A percentile compares a stretch with the other conserved stretches of the same genome.
Conservation (phyloP, 805 yeast species). For the Nakazawaea pomicola region DNA sequence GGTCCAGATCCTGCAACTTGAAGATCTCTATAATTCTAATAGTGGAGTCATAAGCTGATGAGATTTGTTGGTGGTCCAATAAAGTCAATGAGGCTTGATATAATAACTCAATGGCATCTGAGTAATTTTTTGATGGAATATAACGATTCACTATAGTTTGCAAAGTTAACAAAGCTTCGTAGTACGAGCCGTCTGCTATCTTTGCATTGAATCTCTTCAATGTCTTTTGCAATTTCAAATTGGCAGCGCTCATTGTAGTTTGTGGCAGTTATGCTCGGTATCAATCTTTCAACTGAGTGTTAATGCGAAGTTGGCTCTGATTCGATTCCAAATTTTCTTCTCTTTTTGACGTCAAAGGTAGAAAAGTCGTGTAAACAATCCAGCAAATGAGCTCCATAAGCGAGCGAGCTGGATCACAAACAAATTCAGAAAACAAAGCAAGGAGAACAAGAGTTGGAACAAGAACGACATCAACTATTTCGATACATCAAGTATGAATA, state of each 20-base stretch:
- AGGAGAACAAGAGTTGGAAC: neutral
- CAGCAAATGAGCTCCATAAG: too few species aligned
- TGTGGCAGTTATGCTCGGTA: too few species aligned
- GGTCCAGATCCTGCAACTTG: conserved; percentile 30
- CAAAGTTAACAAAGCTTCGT: conserved; percentile 94
- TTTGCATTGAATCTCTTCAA: conserved; percentile 56
- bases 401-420: too few species aligned
- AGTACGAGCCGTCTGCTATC: conserved; percentile 70
- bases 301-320: too few species aligned
- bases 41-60: conserved; percentile 76
- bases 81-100: conserved; percentile 67
- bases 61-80: conserved; percentile 65
- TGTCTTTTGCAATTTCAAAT: conserved; percentile 49
- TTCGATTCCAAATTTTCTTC: neutral
- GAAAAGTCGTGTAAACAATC: too few species aligned
- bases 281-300: too few species aligned
- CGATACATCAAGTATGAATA: too few species aligned
- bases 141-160: conserved; percentile 86
- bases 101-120: conserved; percentile 69
- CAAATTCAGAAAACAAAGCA: neutral
- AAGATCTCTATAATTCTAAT: conserved; percentile 69
- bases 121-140: conserved; percentile 60
- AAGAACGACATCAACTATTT: too few species aligned
- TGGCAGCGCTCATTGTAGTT: conserved; percentile 5
- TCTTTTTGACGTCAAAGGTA: too few species aligned